Percentiles rank a stretch among this genome's conserved stretches.
Conservation (phyloP, 73 alveolate genomes). For the Breviolum minutum region DNA sequence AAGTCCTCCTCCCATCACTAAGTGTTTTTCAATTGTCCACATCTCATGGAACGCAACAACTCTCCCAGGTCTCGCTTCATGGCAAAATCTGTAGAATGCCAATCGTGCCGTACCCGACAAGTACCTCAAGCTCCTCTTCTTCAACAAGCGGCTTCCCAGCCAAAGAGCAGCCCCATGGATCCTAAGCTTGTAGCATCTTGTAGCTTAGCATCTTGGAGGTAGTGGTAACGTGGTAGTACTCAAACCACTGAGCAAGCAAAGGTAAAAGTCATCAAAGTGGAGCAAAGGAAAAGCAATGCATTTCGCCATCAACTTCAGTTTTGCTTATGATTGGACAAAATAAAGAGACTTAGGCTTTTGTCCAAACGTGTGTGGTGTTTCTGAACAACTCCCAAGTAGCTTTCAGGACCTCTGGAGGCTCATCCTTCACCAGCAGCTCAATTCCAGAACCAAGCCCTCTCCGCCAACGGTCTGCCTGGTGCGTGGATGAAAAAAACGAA, state of each 20-base stretch:
- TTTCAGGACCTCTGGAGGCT: slow-evolving; percentile 19
- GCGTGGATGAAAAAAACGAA: no score
- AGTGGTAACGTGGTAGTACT: neutral
- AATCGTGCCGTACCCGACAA: no score
- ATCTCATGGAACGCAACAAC: neutral
- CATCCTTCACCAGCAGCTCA: slow-evolving; percentile 8
- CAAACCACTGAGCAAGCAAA: no score
- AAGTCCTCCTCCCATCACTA: no score
- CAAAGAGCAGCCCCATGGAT: slow-evolving; percentile 87
- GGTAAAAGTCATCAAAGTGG: no score
- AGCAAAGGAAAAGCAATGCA: neutral
- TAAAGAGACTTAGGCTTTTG: neutral
- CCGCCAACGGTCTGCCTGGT: slow-evolving; percentile 75
- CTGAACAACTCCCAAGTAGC: neutral
- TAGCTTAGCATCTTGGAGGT: neutral
- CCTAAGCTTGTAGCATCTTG: slow-evolving; percentile 9
- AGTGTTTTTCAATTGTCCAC: no score
- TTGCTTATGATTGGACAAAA: neutral
- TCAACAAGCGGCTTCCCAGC: slow-evolving; percentile 39
- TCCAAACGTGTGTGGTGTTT: no score
- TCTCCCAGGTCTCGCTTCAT: neutral
- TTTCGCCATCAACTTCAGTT: neutral
- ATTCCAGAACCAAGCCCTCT: slow-evolving; percentile 36
- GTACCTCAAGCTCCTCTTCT: neutral
- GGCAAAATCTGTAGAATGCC: no score